Conservation (phyloP, 176 grass and related monocot species). For the Saccharum spontaneum region DNA sequence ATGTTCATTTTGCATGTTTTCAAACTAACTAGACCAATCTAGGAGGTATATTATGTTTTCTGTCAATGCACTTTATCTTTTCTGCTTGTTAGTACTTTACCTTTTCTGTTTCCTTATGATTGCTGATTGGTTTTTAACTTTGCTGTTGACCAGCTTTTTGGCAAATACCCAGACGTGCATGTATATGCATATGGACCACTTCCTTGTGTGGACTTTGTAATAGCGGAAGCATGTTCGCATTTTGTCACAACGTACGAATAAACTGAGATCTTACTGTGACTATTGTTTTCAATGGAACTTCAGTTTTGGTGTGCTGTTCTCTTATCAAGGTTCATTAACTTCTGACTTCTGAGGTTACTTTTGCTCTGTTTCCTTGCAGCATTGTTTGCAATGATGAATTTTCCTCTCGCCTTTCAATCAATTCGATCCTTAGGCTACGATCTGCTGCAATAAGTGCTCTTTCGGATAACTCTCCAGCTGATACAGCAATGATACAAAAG, state of each 20-base stretch:
- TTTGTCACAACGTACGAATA: constrained; percentile 83
- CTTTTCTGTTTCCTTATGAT: constrained; percentile 5
- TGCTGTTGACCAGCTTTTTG: constrained; percentile 65
- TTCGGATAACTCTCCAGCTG: constrained; percentile 78
- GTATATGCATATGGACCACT: constrained; percentile 96
- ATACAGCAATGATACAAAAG: constrained; percentile 89
- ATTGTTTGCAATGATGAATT: constrained; percentile 85
- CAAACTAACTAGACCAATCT: neutral
- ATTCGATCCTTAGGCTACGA: constrained; percentile 86
- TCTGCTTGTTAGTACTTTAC: neutral
- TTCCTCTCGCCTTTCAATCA: constrained; percentile 88
- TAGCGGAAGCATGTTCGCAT: constrained; percentile 92
- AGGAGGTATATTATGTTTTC: neutral
- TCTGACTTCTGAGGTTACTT: constrained; percentile 8
- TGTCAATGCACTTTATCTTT: constrained; percentile 23
- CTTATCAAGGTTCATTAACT: constrained; percentile 24
- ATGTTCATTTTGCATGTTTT: neutral
- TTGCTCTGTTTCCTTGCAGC: constrained; percentile 51
- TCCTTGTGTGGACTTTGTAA: constrained; percentile 76
- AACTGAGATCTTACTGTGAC: neutral
- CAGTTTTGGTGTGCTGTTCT: constrained; percentile 4
- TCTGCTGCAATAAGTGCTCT: constrained; percentile 82
- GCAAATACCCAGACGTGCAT: constrained; percentile 76
- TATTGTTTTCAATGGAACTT: constrained; percentile 20
- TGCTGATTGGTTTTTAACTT: constrained; percentile 36